Conservation (phyloP, 805 yeast genomes). For the Saturnispora bothae region DNA sequence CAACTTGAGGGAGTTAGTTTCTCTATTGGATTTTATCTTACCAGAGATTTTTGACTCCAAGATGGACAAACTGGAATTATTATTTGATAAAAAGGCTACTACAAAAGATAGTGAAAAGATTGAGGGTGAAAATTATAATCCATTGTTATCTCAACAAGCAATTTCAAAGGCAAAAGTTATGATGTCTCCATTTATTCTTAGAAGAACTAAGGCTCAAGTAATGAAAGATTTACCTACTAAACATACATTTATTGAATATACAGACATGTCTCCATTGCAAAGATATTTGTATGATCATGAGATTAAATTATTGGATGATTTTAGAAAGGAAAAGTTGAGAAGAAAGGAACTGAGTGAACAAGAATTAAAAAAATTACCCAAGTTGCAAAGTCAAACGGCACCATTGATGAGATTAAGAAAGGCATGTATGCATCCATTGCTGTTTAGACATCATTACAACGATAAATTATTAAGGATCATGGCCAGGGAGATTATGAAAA, state of each 20-base stretch:
- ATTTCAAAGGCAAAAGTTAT: conserved; percentile 87
- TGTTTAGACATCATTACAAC: conserved; percentile 58
- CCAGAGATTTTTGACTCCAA: conserved; percentile 75
- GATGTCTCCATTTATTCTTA: conserved; percentile 95
- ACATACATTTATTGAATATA: conserved; percentile 48
- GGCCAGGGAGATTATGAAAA: conserved; percentile 73
- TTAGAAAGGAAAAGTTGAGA: conserved; percentile 34
- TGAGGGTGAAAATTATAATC: conserved; percentile 48
- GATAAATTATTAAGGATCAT: conserved; percentile 49
- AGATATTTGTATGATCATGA: conserved; percentile 49
- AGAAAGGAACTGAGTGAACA: conserved; percentile 27
- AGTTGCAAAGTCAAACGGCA: conserved; percentile 30
- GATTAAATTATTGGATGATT: conserved; percentile 34
- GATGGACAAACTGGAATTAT: conserved; percentile 67
- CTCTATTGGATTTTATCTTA: conserved; percentile 80
- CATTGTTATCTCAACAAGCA: conserved; percentile 82
- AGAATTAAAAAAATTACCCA: conserved; percentile 27
- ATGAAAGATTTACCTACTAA: conserved; percentile 81
- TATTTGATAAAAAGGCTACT: conserved; percentile 80
- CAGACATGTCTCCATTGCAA: conserved; percentile 53
- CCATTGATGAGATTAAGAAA: conserved; percentile 83
- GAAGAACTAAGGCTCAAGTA: conserved; percentile 89
- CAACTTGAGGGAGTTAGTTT: conserved; percentile 80
- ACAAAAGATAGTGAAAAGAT: conserved; percentile 37
- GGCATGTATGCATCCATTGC: conserved; percentile 84